Percentiles rank a stretch among this genome's conserved stretches.
Evolutionary conservation across 768 basidiomycete species (phyloP).

Genomic region (Kwoniella pini): DNA sequence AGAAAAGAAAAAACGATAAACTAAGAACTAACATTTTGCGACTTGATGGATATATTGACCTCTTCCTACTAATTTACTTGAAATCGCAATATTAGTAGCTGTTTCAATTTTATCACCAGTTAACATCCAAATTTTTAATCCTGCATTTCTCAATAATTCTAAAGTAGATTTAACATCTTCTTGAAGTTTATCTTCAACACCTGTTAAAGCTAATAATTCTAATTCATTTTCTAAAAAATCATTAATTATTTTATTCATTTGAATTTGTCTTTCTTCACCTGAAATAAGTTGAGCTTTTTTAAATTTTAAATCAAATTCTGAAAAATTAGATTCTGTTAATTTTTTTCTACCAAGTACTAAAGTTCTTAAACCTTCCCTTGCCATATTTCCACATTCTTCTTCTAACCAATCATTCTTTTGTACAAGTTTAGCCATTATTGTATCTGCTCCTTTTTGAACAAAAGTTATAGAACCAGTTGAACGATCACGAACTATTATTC

Average conservation of each 20-base stretch:
- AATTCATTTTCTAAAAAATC: constrained; percentile 82
- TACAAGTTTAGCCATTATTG: constrained; percentile 94
- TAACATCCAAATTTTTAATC: constrained; percentile 99
- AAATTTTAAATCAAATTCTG: constrained; percentile 69
- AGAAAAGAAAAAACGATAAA: background rate
- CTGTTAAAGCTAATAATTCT: constrained; percentile 88
- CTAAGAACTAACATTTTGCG: constrained; percentile 68
- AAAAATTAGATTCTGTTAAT: constrained; percentile 68
- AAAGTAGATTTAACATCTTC: constrained; percentile 94
- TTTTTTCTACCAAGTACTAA: constrained; percentile 86
- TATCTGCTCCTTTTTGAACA: constrained; percentile 95
- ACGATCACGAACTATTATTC: constrained; percentile 84
- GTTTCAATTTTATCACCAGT: constrained; percentile 99
- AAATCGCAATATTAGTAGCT: constrained; percentile 95
- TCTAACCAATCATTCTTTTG: constrained; percentile 98
- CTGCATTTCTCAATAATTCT: constrained; percentile 89
- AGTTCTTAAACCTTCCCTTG: constrained; percentile 89
- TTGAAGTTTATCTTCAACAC: constrained; percentile 98
- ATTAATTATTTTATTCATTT: constrained; percentile 71
- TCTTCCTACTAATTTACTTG: constrained; percentile 89
- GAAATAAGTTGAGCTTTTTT: constrained; percentile 76
- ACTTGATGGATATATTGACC: constrained; percentile 98
- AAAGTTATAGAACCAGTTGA: constrained; percentile 78
- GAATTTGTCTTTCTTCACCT: constrained; percentile 74
- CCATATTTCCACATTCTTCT: constrained; percentile 98